phyloP scores from a whole-genome alignment of 2,329 filamentous ascomycete genomes.

The Nothomitra cinnamomea region DNA sequence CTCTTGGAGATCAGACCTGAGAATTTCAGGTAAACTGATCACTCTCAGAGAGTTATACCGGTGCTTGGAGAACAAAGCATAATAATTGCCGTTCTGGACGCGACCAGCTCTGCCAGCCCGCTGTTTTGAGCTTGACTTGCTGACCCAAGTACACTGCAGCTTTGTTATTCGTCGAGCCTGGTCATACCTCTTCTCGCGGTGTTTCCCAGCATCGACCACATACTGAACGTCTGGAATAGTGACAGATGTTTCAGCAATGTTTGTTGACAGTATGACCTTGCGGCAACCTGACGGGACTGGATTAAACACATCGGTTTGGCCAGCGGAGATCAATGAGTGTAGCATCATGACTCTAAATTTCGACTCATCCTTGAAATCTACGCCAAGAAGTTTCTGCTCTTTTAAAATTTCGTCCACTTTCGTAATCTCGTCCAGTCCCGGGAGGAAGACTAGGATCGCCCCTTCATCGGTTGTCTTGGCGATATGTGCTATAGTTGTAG shows the following conservation, averaged over 20 bases:
- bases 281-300: slow-evolving; percentile 24
- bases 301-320: slow-evolving; percentile 27
- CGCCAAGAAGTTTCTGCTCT: slow-evolving; percentile 15
- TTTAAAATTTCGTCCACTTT: slow-evolving; percentile 18
- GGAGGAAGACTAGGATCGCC: slow-evolving; percentile 32
- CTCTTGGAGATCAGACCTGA: slow-evolving; percentile 27
- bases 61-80: slow-evolving; percentile 27
- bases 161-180: slow-evolving; percentile 22
- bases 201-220: slow-evolving; percentile 32
- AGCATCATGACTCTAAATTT: slow-evolving; percentile 28
- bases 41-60: slow-evolving; percentile 19
- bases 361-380: slow-evolving; percentile 24
- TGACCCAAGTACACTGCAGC: slow-evolving; percentile 28
- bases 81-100: slow-evolving; percentile 31
- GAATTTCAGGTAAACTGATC: slow-evolving; percentile 23
- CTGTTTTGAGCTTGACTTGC: slow-evolving; percentile 29
- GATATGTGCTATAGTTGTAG: slow-evolving; percentile 29
- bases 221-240: slow-evolving; percentile 34
- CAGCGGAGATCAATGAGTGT: slow-evolving; percentile 28
- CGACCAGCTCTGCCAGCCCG: slow-evolving; percentile 33
- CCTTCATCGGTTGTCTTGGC: slow-evolving; percentile 25
- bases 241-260: slow-evolving; percentile 33
- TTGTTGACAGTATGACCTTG: slow-evolving; percentile 33
- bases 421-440: slow-evolving; percentile 26
- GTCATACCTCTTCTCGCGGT: slow-evolving; percentile 24